phyloP scores from a whole-genome alignment of 2,329 filamentous ascomycete genomes.

The Dactylonectria macrodidyma region DNA sequence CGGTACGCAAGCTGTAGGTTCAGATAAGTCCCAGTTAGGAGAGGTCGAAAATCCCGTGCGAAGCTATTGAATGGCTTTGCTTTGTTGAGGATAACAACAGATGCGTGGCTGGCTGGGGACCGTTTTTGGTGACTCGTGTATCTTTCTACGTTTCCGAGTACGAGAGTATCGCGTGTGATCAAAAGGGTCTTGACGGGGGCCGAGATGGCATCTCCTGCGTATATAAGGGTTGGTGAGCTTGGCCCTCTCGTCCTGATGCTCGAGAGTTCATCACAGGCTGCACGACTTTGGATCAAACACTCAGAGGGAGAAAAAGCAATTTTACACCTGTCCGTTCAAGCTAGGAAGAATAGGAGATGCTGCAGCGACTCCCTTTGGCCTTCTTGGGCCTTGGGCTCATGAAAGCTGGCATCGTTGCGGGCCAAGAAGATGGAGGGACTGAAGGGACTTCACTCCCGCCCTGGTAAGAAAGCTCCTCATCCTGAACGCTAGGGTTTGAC shows the following conservation, averaged over 20 bases:
- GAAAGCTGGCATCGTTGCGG: background rate
- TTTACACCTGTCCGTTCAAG: background rate
- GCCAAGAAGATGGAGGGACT: background rate
- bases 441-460: background rate
- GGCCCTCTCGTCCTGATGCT: background rate
- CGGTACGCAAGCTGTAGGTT: background rate
- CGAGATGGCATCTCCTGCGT: background rate
- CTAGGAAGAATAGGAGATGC: slow-evolving; percentile 1
- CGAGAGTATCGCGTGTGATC: background rate
- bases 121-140: background rate
- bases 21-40: background rate
- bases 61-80: slow-evolving; percentile 1
- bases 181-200: background rate
- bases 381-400: slow-evolving; percentile 12
- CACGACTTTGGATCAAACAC: slow-evolving; percentile 1
- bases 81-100: background rate
- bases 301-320: background rate
- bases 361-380: slow-evolving; percentile 1
- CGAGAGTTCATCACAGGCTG: background rate
- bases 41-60: background rate
- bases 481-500: background rate
- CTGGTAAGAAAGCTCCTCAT: slow-evolving; percentile 8
- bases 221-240: background rate
- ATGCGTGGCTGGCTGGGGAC: background rate
- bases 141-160: background rate